A percentile compares a stretch with the other conserved stretches of the same genome.
phyloP scores from a whole-genome alignment of 495 filamentous ascomycete species.

The Usnea hakonensis region DNA sequence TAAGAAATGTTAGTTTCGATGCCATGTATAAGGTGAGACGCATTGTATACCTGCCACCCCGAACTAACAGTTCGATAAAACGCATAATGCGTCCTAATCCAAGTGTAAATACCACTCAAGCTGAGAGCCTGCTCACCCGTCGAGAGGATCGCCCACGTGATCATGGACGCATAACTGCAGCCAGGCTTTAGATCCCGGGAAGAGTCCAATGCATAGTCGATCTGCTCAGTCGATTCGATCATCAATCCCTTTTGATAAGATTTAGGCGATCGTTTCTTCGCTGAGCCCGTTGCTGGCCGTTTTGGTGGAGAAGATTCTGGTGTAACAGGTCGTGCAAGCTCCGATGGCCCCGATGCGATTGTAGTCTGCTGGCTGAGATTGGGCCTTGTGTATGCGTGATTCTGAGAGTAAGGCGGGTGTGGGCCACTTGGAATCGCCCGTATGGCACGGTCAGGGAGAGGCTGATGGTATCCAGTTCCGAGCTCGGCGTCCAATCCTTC shows the following conservation, averaged over 20 bases:
- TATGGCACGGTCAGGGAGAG: constrained; percentile 25
- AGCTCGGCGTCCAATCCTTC: constrained; percentile 37
- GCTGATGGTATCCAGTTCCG: constrained; percentile 38
- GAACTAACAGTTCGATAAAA: constrained; percentile 77
- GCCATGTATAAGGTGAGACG: background rate
- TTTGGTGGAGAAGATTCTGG: constrained; percentile 32
- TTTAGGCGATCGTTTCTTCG: constrained; percentile 50
- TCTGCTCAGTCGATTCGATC: constrained; percentile 66
- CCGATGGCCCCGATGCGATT: constrained; percentile 61
- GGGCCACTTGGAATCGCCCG: constrained; percentile 6
- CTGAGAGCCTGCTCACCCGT: constrained; percentile 79
- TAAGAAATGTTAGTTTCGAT: constrained; percentile 33
- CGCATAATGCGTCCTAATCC: constrained; percentile 79
- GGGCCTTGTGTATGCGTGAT: constrained; percentile 19
- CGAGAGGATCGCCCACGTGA: constrained; percentile 86
- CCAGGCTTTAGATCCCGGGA: constrained; percentile 87
- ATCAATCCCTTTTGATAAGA: constrained; percentile 56
- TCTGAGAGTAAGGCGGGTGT: constrained; percentile 26
- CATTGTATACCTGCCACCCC: constrained; percentile 71
- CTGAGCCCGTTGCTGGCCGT: constrained; percentile 18
- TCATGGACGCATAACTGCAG: constrained; percentile 94
- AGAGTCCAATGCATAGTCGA: constrained; percentile 77
- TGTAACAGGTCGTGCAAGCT: constrained; percentile 57
- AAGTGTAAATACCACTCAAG: constrained; percentile 81
- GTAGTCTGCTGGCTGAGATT: constrained; percentile 41